phyloP scores from a whole-genome alignment of 768 basidiomycete genomes.

The Leccinum incarnatum region DNA sequence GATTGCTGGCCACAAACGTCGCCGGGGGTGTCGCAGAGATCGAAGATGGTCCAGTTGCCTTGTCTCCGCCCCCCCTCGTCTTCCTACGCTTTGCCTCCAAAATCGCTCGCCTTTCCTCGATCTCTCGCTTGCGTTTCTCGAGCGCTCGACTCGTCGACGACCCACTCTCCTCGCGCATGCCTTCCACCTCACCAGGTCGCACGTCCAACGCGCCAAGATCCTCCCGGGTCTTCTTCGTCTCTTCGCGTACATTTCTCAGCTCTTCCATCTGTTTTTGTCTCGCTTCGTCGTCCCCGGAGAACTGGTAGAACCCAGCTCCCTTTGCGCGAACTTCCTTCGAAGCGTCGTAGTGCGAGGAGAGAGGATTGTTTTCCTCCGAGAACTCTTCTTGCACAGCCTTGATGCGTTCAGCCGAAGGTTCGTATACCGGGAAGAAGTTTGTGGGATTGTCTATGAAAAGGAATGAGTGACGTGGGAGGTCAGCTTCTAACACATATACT shows the following conservation, averaged over 20 bases:
- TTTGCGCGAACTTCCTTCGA: slow-evolving; percentile 78
- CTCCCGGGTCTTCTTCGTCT: slow-evolving; percentile 64
- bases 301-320: slow-evolving; percentile 91
- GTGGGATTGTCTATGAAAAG: slow-evolving; percentile 65
- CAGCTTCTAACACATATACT: slow-evolving; percentile 12
- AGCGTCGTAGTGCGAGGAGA: slow-evolving; percentile 79
- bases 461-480: not conserved
- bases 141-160: slow-evolving; percentile 45
- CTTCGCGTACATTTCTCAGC: slow-evolving; percentile 59
- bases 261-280: slow-evolving; percentile 82
- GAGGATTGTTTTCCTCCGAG: slow-evolving; percentile 66
- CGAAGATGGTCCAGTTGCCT: not conserved
- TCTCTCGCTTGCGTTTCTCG: slow-evolving; percentile 71
- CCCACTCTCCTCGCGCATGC: slow-evolving; percentile 50
- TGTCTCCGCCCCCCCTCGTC: slow-evolving; percentile 21
- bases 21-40: not conserved
- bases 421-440: slow-evolving; percentile 84
- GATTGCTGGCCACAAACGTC: slow-evolving; percentile 35
- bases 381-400: slow-evolving; percentile 70
- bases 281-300: slow-evolving; percentile 81
- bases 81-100: slow-evolving; percentile 71
- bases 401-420: slow-evolving; percentile 76
- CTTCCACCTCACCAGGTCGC: slow-evolving; percentile 72
- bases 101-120: slow-evolving; percentile 60
- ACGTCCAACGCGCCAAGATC: slow-evolving; percentile 61